Conservation (phyloP, 1,139 yeast species). For the Arxiozyma bovina region DNA sequence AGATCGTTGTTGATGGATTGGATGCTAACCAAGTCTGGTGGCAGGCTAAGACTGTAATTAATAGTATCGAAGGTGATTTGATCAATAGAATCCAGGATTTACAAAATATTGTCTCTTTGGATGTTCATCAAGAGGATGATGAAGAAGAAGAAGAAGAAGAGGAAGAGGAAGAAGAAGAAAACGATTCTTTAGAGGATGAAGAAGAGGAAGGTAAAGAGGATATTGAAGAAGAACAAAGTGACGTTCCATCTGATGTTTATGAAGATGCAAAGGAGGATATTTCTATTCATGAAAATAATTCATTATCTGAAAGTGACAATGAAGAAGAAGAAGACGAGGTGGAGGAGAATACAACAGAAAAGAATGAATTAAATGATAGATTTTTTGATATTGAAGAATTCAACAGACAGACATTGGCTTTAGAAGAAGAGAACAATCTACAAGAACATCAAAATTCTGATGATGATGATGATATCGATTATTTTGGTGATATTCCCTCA, state of each 20-base stretch:
- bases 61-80: slow-evolving; percentile 54
- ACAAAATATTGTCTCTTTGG: slow-evolving; percentile 29
- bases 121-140: slow-evolving; percentile 23
- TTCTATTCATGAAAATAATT: slow-evolving; percentile 10
- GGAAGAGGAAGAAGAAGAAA: slow-evolving; percentile 24
- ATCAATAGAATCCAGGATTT: slow-evolving; percentile 41
- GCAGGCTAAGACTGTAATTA: slow-evolving; percentile 77
- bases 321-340: slow-evolving; percentile 13
- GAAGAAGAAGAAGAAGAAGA: slow-evolving; percentile 23
- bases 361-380: slow-evolving; percentile 65
- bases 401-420: slow-evolving; percentile 67
- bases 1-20: slow-evolving; percentile 73
- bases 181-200: slow-evolving; percentile 6
- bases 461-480: slow-evolving; percentile 53
- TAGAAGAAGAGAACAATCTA: slow-evolving; percentile 44
- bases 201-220: slow-evolving; percentile 24
- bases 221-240: slow-evolving; percentile 11
- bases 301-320: too few species aligned
- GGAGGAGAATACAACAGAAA: slow-evolving; percentile 26
- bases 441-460: slow-evolving; percentile 40
- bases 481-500: slow-evolving; percentile 50
- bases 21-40: slow-evolving; percentile 93
- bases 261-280: slow-evolving; percentile 16
- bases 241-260: slow-evolving; percentile 8
- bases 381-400: slow-evolving; percentile 81